These are phyloP conservation scores for Ophiostoma quercus DNA, from an alignment of 2,329 filamentous ascomycete species.

Conservation along the genomic window DNA sequence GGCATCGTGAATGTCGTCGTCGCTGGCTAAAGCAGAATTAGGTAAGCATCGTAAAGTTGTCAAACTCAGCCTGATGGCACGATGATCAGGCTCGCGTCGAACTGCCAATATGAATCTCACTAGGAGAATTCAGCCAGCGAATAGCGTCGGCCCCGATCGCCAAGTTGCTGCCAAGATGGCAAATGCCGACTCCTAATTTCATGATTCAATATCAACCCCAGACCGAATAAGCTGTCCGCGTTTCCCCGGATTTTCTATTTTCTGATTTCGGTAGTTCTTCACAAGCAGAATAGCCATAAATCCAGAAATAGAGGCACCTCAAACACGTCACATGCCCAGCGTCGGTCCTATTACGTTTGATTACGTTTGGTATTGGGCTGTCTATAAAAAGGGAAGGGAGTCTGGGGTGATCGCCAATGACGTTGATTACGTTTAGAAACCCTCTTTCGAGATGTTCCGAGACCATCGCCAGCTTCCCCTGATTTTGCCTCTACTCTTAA, in stretches of 20 bases:
- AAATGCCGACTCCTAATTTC: neutral
- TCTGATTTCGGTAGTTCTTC: neutral
- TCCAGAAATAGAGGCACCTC: neutral
- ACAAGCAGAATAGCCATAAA: neutral
- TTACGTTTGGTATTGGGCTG: neutral
- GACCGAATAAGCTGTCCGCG: neutral
- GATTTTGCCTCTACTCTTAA: neutral
- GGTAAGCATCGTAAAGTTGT: neutral
- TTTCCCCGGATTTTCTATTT: neutral
- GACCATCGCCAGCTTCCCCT: neutral
- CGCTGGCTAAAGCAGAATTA: neutral
- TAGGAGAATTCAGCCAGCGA: neutral
- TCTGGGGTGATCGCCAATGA: neutral
- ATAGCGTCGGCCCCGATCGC: neutral
- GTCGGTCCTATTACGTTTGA: neutral
- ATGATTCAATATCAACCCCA: neutral
- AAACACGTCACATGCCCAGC: neutral
- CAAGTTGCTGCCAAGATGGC: neutral
- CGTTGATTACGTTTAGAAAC: neutral
- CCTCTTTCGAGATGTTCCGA: neutral
- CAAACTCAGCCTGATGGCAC: neutral
- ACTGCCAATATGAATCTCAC: neutral
- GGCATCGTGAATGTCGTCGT: neutral
- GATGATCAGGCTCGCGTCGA: neutral
- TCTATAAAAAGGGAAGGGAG: neutral